Evolutionary conservation across 805 yeast genomes (phyloP).

Genomic region (Yamadazyma sp.): DNA sequence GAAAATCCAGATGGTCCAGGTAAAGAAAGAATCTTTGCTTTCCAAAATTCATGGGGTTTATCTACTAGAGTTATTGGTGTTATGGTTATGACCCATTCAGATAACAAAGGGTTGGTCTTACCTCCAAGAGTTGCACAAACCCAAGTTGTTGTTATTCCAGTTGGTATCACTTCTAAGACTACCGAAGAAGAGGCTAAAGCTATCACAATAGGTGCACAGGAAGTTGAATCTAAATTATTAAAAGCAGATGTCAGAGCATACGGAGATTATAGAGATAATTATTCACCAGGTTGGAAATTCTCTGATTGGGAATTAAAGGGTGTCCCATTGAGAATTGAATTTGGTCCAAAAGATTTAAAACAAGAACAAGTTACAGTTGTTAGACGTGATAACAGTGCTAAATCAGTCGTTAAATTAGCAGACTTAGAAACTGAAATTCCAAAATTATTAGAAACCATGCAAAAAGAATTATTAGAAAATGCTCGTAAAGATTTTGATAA

Average conservation of each 20-base stretch:
- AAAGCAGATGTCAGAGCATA: conserved; percentile 67
- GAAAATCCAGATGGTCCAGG: conserved; percentile 93
- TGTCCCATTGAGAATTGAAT: conserved; percentile 87
- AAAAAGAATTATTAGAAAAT: conserved; percentile 62
- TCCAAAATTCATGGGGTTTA: conserved; percentile 99
- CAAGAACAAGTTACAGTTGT: conserved; percentile 80
- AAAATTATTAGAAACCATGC: conserved; percentile 78
- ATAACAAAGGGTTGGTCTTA: conserved; percentile 94
- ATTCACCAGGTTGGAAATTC: conserved; percentile 98
- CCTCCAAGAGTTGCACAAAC: conserved; percentile 96
- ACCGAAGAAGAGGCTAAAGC: conserved; percentile 68
- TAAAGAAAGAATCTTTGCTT: conserved; percentile 81
- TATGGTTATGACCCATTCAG: conserved; percentile 98
- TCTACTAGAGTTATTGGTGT: conserved; percentile 99
- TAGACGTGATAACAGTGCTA: conserved; percentile 86
- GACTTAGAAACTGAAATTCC: conserved; percentile 66
- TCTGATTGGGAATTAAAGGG: conserved; percentile 97
- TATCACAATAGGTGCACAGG: conserved; percentile 67
- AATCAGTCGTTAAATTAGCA: conserved; percentile 57
- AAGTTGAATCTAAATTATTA: conserved; percentile 60
- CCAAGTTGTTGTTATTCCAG: conserved; percentile 92
- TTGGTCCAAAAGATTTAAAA: conserved; percentile 94
- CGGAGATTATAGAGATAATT: conserved; percentile 89
- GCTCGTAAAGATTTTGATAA: conserved; percentile 83
- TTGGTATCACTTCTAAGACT: conserved; percentile 89